Evolutionary conservation across 179 eudicot species (phyloP), one percentile per base, ranked within the genome.

Genomic region (Silene noctiflora): DNA sequence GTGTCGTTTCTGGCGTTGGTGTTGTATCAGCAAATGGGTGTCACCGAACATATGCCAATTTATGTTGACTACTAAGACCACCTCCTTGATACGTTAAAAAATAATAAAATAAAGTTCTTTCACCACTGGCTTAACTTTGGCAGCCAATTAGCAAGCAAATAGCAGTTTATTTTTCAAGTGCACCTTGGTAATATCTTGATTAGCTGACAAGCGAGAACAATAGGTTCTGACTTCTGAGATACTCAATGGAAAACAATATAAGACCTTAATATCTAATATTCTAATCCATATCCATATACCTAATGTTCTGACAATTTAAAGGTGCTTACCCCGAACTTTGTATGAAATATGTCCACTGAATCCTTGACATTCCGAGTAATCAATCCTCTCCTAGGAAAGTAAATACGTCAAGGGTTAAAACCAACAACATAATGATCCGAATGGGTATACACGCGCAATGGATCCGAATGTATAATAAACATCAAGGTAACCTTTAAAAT

Each of bases 361-460:
- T 79, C 77, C 87, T 92, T 94, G 76, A 90, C 97, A 90, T 94
- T 94, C 81, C 98, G 90, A 68, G 98, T 94, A 74, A 94, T 94
- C 76, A 94, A 80, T 80, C 98, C 98, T 83, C 94, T 89, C 87
- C 98, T 94, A 93, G 72, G 66, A 79, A 70, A 80, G 42, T 60
- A 64, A 74, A 69, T 74, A 68, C n/a, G 75, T 48, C 69, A 73
- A 20, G 56, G 42, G 22, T 44, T n/a, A 66, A 35, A 58, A 68
- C 55, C 58, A 71, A 39, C 61, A 12, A 56, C 5, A n/a, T 42
- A 27, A 64, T 64, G 31, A 60, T 65, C n/a, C 3, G 58, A 58
- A 17, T 67, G 53, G 20, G 63, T 29, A 46, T 58, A 65, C 68
- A 55, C 42, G 22, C 35, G 66, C 10, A 53, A 19, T 39, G 58